Percentiles rank a stretch among this genome's conserved stretches.
Evolutionary conservation across 805 yeast species (phyloP).

Genomic region (Ogataea thermomethanolica): DNA sequence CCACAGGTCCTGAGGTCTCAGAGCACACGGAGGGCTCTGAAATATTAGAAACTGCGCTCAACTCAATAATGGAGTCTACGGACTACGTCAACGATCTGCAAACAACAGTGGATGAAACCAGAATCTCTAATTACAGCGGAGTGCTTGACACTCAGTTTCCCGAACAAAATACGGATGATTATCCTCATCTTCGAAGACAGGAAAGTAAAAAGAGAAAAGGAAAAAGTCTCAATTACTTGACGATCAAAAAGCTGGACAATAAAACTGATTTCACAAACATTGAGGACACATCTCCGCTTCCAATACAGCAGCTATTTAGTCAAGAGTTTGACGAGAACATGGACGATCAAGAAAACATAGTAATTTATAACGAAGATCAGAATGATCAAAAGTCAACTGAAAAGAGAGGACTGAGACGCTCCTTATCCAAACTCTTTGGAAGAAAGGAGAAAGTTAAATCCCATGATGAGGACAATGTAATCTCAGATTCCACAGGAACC

Average conservation of each 20-base stretch:
- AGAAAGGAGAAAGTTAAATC: conserved; percentile 6
- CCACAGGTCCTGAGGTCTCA: background rate
- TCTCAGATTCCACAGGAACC: background rate
- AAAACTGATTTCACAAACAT: background rate
- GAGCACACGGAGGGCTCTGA: background rate
- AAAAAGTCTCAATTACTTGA: conserved; percentile 7
- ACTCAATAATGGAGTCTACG: background rate
- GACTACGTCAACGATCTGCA: background rate
- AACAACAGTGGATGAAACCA: background rate
- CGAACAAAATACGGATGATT: conserved; percentile 3
- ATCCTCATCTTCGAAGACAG: conserved; percentile 14
- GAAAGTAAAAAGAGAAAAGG: conserved; percentile 10
- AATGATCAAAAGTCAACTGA: background rate
- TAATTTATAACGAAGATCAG: background rate
- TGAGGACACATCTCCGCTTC: conserved; percentile 2
- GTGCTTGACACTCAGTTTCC: background rate
- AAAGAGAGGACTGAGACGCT: conserved; percentile 15
- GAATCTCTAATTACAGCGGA: background rate
- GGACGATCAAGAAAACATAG: conserved; percentile 4
- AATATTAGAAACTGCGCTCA: background rate
- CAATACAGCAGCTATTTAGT: conserved; percentile 12
- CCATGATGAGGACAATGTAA: background rate
- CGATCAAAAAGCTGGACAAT: conserved; percentile 4
- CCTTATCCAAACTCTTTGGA: conserved; percentile 15
- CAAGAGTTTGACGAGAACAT: conserved; percentile 1